These are phyloP conservation scores for Thelephora terrestris DNA, from an alignment of 1,284 basidiomycete species.

Conservation along the genomic window DNA sequence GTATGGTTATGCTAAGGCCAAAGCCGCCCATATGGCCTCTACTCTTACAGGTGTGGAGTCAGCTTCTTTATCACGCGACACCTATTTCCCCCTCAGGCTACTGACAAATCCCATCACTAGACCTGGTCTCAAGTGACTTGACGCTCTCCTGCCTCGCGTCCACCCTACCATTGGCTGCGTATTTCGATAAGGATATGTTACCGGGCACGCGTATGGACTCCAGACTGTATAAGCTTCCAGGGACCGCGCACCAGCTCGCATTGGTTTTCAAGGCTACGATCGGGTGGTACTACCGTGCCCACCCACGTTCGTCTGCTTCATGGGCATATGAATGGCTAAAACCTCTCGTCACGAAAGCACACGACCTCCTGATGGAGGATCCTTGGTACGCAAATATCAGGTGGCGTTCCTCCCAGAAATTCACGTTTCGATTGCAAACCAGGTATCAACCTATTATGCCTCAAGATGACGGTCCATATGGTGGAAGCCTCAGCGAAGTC, in stretches of 20 bases:
- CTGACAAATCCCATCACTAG: no score
- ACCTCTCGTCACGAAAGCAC: slow-evolving; percentile 14
- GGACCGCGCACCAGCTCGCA: slow-evolving; percentile 15
- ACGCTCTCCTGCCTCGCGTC: no score
- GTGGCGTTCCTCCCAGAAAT: neutral
- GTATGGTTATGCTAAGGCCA: slow-evolving; percentile 13
- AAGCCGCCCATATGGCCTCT: slow-evolving; percentile 17
- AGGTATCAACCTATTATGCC: slow-evolving; percentile 1
- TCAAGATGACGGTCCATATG: no score
- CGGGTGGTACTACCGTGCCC: slow-evolving; percentile 18
- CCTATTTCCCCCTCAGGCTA: no score
- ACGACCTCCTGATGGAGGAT: slow-evolving; percentile 14
- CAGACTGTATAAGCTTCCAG: neutral
- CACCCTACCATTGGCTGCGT: no score
- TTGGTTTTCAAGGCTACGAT: slow-evolving; percentile 17
- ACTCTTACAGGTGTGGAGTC: no score
- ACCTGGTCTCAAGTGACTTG: no score
- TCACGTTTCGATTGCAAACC: neutral
- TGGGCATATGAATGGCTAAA: slow-evolving; percentile 19
- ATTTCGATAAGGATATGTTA: no score
- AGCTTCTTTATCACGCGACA: no score
- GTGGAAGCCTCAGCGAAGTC: no score
- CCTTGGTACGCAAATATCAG: slow-evolving; percentile 7
- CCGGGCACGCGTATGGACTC: no score
- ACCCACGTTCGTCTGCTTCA: slow-evolving; percentile 15